Base-by-base conservation (phyloP, 2,329 filamentous ascomycete species). In the Fusarium sp. region DNA sequence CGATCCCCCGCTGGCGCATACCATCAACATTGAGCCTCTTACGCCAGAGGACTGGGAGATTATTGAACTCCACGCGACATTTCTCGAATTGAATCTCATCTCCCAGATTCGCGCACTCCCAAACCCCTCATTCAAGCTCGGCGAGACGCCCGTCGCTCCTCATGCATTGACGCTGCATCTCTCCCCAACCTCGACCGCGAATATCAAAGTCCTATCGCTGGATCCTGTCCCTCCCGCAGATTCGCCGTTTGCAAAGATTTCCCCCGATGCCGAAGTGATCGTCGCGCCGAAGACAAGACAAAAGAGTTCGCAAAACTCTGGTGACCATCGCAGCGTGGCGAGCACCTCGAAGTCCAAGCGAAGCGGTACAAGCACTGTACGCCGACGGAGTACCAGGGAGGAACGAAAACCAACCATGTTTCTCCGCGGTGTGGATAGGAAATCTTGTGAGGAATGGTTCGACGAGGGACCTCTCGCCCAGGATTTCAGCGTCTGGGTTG, bases 21-120 rank as follows among this genome's bases (percentile, higher is more conserved):
- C 95, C 2, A 93, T 99, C 82, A 95, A 98, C 80, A 98, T 99
- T 77, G 97, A 99, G 82, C 96, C 96, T 37, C 84, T 98, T 78
- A 98, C 96, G 0, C 91, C 96, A 2, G 94, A 97, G 67, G 96
- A 99, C 81, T 99, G 96, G 96, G 96, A 99, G 84, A 97, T 98
- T 78, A 98, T 99, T 77, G 96, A 99, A 83, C 87, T 99, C 2
- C 96, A 99, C 85, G 96, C 96, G 6, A 96, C 93, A 18, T 99
- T 98, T 80, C 87, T 99, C 60, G 96, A 99, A 80, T 88, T 98
- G 74, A 98, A 99, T 82, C 91, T 99, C 62, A 87, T 98, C 35
- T 93, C 93, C 52, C 96, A 99, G 84, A 95, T 99, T 77, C 93
- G 96, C 78, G 96, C 96, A 20, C 87, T 99, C 24, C 96, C 96